Evolutionary conservation across 2,329 filamentous ascomycete genomes (phyloP), one percentile per base, ranked within the genome.

Genomic region (Monilinia polystroma): DNA sequence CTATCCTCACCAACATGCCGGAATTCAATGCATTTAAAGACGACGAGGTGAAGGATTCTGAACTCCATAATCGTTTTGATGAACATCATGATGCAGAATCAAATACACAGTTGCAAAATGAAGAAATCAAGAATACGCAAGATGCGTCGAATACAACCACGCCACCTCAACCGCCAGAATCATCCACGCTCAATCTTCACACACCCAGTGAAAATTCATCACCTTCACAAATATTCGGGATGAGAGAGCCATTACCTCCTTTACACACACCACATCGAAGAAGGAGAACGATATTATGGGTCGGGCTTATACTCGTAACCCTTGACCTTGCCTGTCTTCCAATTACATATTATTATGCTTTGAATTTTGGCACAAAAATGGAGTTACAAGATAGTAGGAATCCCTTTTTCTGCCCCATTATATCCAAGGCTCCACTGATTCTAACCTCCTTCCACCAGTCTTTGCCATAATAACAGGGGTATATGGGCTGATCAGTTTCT

Each of bases 311-410:
- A 4, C 45, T 72, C 18, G 64, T 68, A 23, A 68, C 68, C 14
- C 63, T 73, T 57, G 72, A 74, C 66, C 68, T 74, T n/a, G 70
- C 67, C 45, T 67, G 65, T 51, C 57, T 74, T 5, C 73, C 73
- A 20, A 72, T 74, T 41, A 68, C 69, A 26, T 74, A 73, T 45
- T 74, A 70, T 45, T 74, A 73, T 69, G 71, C 73, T 14, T 69
- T 74, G 53, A 72, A 69, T 14, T 74, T 71, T 63, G 72, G 68
- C 16, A 74, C 71, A 8, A 66, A 66, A 29, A 53, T 74, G 14
- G 69, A 52, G 64, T 43, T 72, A 26, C 73, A 74, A 70, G 68
- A 71, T 38, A 68, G 72, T 72, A 71, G 47, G 68, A 16, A 26
- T 14, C 23, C 5, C 26, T n/a, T 51, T 45, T 26, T 53, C n/a